Base-by-base conservation (phyloP, 352 stramenopile species). In the Peronosclerospora sorghi region DNA sequence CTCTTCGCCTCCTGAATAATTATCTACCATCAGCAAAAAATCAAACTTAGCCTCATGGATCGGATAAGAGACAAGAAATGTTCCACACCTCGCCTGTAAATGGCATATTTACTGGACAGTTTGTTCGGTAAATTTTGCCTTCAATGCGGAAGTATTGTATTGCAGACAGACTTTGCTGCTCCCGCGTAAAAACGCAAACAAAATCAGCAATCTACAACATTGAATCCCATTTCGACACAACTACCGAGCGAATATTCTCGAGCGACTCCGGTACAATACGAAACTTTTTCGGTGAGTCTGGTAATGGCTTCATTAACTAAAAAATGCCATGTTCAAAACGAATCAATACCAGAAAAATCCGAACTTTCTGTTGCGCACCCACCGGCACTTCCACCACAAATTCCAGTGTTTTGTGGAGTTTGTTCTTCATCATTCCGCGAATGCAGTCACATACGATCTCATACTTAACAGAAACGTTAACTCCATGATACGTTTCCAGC, bases 381-480 rank as follows among this genome's bases (percentile, higher is more conserved):
- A 87, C 66, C 20, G 86, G 83, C 6, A 92, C 77, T 74, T 96
- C 81, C 19, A 96, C 83, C 41, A 96, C 86, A 45, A 96, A 94
- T 63, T 96, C 86, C 19, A 95, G 41, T 8, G 65, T 80, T 37
- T 81, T 83, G 54, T 88, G 74, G 34, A 92, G 48, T 17, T 75
- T 86, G 34, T 79, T 83, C 62, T 94, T 88, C 71, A 95, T 86
- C 27, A 93, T 72, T 5, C 86, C 81, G 30, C 84, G 82, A 30
- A 87, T 65, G 49, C 82, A 93, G 48, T 88, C 81, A 43, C 62
- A 81, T 1, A 65, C 63, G 37, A 96, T 89, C 46, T 86, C 73
- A 64, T 96, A 96, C 48, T 86, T 91, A 45, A 95, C 75, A 12
- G 73, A 93, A 10, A 96, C 66, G 53, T 95, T 95, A 4, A 95